Evolutionary conservation across 768 basidiomycete species (phyloP), one percentile per base, ranked within the genome.

Genomic region (Agaricus blazei): DNA sequence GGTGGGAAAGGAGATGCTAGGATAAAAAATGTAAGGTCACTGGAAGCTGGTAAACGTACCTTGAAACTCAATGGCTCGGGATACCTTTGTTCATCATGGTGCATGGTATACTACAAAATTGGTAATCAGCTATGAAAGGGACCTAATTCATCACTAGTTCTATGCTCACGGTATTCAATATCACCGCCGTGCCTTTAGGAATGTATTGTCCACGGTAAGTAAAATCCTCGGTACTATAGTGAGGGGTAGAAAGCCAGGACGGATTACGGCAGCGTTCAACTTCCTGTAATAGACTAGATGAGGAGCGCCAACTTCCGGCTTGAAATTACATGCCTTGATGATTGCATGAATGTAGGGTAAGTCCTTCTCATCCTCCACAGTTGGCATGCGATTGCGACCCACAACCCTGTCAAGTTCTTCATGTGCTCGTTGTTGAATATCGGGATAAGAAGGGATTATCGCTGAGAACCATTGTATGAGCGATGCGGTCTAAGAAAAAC

Each of bases 161-260:
- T 15, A 59, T 55, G 28, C 64, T 55, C 59, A 68, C 70, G 3
- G 69, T 68, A 58, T 77, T 77, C 28, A 73, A 51, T n/a, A 78
- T 61, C 1, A 78, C 50, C 19, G 72, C 68, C 0, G 73, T 68
- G 34, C 72, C 68, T 51, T 72, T 72, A 0, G 75, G 75, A 34
- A 78, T 72, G 56, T 68, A 72, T 50, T 70, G 60, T 12, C 74
- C 75, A 4, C 64, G 62, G 58, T 76, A 78, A 0, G 68, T 70
- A 60, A 75, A 74, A 58, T 77, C 75, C 31, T 72, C 60, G 2
- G 63, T 67, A 41, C 64, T 66, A n/a, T 64, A 59, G 59, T 78
- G 76, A 1, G 75, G 75, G 1, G 72, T 72, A 11, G 67, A 71
- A 15, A 74, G 63, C 71, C 71, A 73, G 59, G 72, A 75, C 37